Base-by-base conservation (phyloP, 208 protist genomes). In the Porcisia hertigi region DNA sequence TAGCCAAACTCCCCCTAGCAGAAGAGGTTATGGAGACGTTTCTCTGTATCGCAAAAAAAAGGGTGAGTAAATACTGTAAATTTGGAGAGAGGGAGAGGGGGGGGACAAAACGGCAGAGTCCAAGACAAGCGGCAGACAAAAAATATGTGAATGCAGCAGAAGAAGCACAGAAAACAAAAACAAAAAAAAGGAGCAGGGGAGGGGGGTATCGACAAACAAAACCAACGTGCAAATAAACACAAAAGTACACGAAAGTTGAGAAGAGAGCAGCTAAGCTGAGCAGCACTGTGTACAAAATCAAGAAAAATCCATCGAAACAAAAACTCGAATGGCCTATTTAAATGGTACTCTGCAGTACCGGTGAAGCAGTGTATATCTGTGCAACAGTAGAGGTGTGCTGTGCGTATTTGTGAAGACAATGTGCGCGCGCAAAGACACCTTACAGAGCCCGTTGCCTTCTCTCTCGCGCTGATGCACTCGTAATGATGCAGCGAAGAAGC, bases 401-500 rank as follows among this genome's bases (percentile, higher is more conserved):
- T 14, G 39, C 7, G 4, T 66, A 8, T 45, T 7, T 41, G 59
- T 34, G 30, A 11, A 64, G 59, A 12, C 3, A 64, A 18, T 43
- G 34, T 18, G 59, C 14, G 34, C 23, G 34, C 41, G 7, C 16
- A 66, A 47, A 34, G 8, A 45, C 12, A 18, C 39, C 39, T 25
- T 25, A 5, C 14, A 30, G 0, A 6, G 1, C 39, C 30, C 5
- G 45, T 65, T 23, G 25, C 39, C 53, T 69, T 73, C 47, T 16
- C n/a, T 41, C 18, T 14, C 5, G 16, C 47, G 4, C 55, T 75
- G 36, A 62, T 25, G 18, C 34, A 11, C 36, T 55, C 54, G 34
- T 25, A 75, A 63, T 65, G 25, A 47, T 39, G 57, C 63, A 62
- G 47, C 57, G 36, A 66, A 66, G 62, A 49, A 3, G n/a, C 5